These are phyloP conservation scores for Colletotrichum gigasporum DNA, from an alignment of 2,329 filamentous ascomycete species.

Conservation along the genomic window DNA sequence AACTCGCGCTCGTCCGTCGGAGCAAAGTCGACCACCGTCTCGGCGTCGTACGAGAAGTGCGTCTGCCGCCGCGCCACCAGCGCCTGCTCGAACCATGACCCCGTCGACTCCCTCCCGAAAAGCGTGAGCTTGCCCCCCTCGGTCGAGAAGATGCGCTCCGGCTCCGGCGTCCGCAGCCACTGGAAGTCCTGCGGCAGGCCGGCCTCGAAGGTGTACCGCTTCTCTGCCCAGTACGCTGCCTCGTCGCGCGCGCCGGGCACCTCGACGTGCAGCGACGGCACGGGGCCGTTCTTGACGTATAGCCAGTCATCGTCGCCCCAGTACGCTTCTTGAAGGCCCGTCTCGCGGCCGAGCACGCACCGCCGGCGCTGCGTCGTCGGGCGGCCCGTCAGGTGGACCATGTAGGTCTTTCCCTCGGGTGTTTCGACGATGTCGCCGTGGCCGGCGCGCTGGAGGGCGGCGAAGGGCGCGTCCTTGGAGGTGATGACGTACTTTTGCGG, in stretches of 20 bases:
- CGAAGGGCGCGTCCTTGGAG: conserved; percentile 58
- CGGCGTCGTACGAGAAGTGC: conserved; percentile 70
- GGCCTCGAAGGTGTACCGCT: conserved; percentile 56
- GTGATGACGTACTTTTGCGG: conserved; percentile 67
- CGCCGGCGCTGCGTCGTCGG: conserved; percentile 61
- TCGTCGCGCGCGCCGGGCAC: conserved; percentile 59
- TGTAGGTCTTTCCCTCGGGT: conserved; percentile 59
- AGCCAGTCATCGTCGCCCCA: conserved; percentile 72
- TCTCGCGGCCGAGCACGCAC: conserved; percentile 65
- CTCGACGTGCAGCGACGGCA: conserved; percentile 63
- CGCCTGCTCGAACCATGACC: conserved; percentile 68
- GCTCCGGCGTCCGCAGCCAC: conserved; percentile 65
- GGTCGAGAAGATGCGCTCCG: conserved; percentile 60
- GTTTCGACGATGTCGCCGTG: conserved; percentile 65
- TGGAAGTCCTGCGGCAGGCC: conserved; percentile 63
- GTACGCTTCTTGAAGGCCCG: conserved; percentile 65
- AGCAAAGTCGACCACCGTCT: conserved; percentile 62
- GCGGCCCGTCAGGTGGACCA: conserved; percentile 63
- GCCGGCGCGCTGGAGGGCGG: conserved; percentile 61
- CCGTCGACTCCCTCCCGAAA: conserved; percentile 60
- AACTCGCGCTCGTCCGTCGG: conserved; percentile 69
- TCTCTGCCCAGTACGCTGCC: conserved; percentile 57
- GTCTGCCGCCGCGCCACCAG: conserved; percentile 64
- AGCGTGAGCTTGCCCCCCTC: conserved; percentile 53
- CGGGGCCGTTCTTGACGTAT: conserved; percentile 67